Conservation (phyloP, 1,139 yeast species). For the Zygoascus hellenicus region DNA sequence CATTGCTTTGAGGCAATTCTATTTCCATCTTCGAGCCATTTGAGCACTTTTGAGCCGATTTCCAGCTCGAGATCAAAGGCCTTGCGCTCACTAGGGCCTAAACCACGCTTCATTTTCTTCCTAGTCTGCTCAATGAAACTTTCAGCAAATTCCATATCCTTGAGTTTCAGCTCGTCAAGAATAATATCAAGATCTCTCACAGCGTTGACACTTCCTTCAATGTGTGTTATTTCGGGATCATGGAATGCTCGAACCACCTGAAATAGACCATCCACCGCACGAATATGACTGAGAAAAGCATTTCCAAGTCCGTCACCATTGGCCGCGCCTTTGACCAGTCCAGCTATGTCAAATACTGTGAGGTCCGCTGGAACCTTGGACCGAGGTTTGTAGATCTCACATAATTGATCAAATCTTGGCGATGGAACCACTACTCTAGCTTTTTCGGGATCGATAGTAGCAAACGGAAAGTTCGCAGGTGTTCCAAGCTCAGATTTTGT, state of each 20-base stretch:
- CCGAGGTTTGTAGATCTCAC: slow-evolving; percentile 64
- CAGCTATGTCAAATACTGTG: slow-evolving; percentile 92
- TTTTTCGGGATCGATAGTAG: slow-evolving; percentile 96
- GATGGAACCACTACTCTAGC: slow-evolving; percentile 93
- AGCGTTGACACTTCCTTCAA: slow-evolving; percentile 92
- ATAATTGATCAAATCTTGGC: slow-evolving; percentile 67
- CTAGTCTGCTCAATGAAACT: slow-evolving; percentile 76
- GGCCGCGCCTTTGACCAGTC: slow-evolving; percentile 90
- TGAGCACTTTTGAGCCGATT: slow-evolving; percentile 66
- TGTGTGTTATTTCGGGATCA: slow-evolving; percentile 89
- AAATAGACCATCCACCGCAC: slow-evolving; percentile 94
- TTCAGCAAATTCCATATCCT: slow-evolving; percentile 87
- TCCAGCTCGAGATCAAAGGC: slow-evolving; percentile 61
- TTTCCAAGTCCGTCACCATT: slow-evolving; percentile 97
- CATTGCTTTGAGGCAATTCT: slow-evolving; percentile 85
- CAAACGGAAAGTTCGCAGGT: slow-evolving; percentile 96
- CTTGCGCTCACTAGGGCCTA: slow-evolving; percentile 42
- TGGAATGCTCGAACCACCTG: slow-evolving; percentile 87
- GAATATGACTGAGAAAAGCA: slow-evolving; percentile 87
- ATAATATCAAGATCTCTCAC: slow-evolving; percentile 86
- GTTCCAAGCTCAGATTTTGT: slow-evolving; percentile 85
- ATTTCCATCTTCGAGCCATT: slow-evolving; percentile 67
- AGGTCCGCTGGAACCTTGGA: slow-evolving; percentile 75
- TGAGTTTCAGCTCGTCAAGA: slow-evolving; percentile 78
- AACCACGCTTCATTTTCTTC: slow-evolving; percentile 15